phyloP scores from a whole-genome alignment of 2,329 filamentous ascomycete species.

The Trichophyton simii region DNA sequence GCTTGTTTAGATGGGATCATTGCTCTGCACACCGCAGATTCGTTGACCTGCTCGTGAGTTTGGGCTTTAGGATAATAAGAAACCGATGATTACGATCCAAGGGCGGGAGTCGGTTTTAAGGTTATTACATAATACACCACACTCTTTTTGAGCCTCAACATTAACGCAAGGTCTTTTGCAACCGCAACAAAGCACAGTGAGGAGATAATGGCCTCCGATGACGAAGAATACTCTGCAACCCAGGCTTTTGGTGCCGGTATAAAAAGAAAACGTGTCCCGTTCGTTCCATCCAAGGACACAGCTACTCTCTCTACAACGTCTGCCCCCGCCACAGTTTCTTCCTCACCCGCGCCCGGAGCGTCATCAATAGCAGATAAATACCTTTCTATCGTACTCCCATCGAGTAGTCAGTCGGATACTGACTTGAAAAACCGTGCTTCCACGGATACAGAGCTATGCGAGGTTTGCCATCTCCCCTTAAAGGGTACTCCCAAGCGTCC shows the following conservation, averaged over 20 bases:
- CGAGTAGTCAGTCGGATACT: constrained; percentile 5
- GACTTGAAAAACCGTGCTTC: background rate
- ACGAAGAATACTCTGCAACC: constrained; percentile 48
- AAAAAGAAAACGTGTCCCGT: constrained; percentile 47
- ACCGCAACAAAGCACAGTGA: too few relatives aligned
- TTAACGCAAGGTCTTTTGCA: background rate
- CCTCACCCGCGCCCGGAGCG: constrained; percentile 12
- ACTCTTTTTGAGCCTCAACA: background rate
- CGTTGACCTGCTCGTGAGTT: too few relatives aligned
- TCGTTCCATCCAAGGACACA: constrained; percentile 41
- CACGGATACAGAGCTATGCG: constrained; percentile 32
- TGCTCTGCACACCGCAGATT: too few relatives aligned
- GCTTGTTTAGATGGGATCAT: too few relatives aligned
- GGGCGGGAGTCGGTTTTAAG: background rate
- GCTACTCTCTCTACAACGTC: constrained; percentile 16
- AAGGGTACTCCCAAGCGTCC: constrained; percentile 5
- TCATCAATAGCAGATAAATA: constrained; percentile 30
- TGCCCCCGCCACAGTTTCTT: constrained; percentile 20
- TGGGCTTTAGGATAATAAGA: background rate
- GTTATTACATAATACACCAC: background rate
- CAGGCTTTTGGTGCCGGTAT: constrained; percentile 51
- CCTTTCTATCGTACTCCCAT: constrained; percentile 35
- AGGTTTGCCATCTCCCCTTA: constrained; percentile 50
- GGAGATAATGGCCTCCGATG: constrained; percentile 22
- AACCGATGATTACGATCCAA: background rate